Conservation (phyloP, 2,329 filamentous ascomycete species). For the Alternaria incomplexa region DNA sequence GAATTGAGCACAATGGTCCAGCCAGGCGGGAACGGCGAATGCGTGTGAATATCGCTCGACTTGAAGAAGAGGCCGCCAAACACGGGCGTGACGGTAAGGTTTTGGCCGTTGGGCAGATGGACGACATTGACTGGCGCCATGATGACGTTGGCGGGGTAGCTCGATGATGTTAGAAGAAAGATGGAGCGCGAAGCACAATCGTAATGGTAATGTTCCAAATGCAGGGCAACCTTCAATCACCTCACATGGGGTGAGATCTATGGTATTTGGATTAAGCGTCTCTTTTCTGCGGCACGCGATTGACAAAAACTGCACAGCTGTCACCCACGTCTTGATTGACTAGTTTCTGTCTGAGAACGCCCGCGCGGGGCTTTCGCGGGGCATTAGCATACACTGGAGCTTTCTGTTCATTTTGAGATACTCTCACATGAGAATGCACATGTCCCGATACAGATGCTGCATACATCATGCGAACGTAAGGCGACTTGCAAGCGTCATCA, state of each 20-base stretch:
- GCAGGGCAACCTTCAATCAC: constrained; percentile 16
- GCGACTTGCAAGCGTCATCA: constrained; percentile 1
- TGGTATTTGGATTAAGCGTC: neutral
- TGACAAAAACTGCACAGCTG: constrained; percentile 23
- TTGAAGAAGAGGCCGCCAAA: constrained; percentile 95
- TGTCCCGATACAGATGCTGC: neutral
- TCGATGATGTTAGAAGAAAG: constrained; percentile 3
- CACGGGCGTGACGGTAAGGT: constrained; percentile 78
- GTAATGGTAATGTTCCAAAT: constrained; percentile 1
- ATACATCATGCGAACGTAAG: neutral
- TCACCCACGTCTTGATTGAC: constrained; percentile 6
- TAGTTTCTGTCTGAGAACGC: constrained; percentile 17
- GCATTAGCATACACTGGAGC: neutral
- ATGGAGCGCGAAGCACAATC: neutral
- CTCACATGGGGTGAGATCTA: constrained; percentile 25
- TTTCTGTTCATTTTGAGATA: neutral
- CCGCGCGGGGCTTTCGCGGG: constrained; percentile 18
- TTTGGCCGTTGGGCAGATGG: constrained; percentile 86
- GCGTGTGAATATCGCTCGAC: constrained; percentile 72
- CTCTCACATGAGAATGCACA: neutral
- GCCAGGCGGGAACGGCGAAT: constrained; percentile 76
- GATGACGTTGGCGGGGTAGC: constrained; percentile 37
- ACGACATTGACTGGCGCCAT: constrained; percentile 59
- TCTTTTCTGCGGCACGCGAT: constrained; percentile 21
- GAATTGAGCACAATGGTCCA: constrained; percentile 90